Conservation (phyloP, 2,329 filamentous ascomycete species). For the Nigrograna mackinnonii region DNA sequence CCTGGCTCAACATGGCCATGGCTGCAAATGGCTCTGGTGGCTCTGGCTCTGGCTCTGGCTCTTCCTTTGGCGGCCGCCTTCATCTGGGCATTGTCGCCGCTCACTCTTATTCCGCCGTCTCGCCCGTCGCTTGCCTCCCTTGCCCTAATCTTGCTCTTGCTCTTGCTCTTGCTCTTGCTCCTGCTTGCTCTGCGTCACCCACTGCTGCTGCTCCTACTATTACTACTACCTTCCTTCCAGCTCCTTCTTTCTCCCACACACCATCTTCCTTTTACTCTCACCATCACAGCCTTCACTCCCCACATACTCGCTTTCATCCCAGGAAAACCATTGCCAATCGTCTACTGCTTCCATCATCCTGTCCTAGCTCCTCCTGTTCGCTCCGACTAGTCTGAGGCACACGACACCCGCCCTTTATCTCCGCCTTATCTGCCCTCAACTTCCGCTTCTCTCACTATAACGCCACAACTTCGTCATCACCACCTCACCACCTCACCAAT, state of each 20-base stretch:
- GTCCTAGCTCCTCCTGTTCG: too few species aligned
- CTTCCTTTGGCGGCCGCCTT: background rate
- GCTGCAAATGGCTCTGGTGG: background rate
- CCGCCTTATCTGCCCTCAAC: background rate
- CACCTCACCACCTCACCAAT: background rate
- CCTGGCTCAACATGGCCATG: background rate
- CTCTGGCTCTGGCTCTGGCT: background rate
- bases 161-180: background rate
- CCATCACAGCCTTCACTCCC: slow-evolving; percentile 5
- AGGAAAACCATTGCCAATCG: too few species aligned
- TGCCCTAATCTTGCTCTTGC: slow-evolving; percentile 4
- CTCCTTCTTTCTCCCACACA: background rate
- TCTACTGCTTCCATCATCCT: too few species aligned
- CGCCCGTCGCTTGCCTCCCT: slow-evolving; percentile 13
- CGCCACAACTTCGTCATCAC: slow-evolving; percentile 9
- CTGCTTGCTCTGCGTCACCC: background rate
- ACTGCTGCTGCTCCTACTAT: background rate
- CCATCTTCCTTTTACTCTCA: slow-evolving; percentile 1
- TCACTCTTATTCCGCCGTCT: background rate
- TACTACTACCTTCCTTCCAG: background rate
- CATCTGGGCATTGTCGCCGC: background rate
- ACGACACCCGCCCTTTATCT: background rate
- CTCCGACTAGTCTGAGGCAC: too few species aligned
- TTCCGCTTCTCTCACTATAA: background rate
- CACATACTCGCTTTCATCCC: too few species aligned